Conservation (phyloP, 306 rosid species). For the Malus sylvestris region DNA sequence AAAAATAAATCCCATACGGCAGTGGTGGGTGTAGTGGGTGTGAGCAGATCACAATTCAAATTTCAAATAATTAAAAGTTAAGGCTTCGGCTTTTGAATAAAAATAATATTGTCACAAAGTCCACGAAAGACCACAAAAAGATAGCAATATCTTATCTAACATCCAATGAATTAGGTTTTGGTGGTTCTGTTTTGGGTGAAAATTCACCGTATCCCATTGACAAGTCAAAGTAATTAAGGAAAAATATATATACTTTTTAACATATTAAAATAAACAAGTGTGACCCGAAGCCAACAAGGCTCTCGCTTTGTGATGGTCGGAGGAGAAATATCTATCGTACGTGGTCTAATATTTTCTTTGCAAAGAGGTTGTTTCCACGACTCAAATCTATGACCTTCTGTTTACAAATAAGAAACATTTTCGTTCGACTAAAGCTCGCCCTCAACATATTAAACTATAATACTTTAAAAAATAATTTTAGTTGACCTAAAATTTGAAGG, state of each 20-base stretch:
- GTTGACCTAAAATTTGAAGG: not conserved
- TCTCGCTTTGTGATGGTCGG: accelerated
- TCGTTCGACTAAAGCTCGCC: accelerated
- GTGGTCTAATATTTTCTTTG: no score
- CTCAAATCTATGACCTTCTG: no score
- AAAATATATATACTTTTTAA: not conserved
- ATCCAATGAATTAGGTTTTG: constrained; percentile 15
- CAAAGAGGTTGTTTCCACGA: accelerated
- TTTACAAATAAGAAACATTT: no score
- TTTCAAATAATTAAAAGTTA: not conserved
- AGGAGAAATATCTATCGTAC: no score
- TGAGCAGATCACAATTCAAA: not conserved
- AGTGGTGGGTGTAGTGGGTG: constrained; percentile 15
- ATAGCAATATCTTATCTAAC: constrained; percentile 6
- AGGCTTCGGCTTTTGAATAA: not conserved
- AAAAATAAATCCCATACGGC: not conserved
- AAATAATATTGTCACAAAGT: not conserved
- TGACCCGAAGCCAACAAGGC: accelerated
- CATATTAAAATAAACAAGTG: no score
- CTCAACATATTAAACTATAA: not conserved
- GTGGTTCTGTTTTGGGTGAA: constrained; percentile 7
- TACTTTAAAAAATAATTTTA: not conserved
- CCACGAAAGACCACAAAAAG: constrained; percentile 17
- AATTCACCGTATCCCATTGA: constrained; percentile 17
- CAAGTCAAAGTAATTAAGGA: not conserved